Evolutionary conservation across 306 rosid genomes (phyloP), one percentile per base, ranked within the genome.

Genomic region (Quercus wislizeni): DNA sequence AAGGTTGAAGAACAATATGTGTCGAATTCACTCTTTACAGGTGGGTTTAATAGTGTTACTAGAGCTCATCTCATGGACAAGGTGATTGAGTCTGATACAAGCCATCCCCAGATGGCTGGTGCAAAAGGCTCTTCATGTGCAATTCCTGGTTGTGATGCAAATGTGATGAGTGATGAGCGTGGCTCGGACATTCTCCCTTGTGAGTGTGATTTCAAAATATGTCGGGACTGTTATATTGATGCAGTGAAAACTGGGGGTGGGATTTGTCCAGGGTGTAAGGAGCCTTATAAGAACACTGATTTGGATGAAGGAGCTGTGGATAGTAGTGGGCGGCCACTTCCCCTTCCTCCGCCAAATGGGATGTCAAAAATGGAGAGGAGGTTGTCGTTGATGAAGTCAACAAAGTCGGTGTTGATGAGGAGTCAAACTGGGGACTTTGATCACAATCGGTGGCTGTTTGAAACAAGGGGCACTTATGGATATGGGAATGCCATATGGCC

Each of bases 401-500:
- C 97, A 1, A 94, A 94, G 82, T 94, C 98, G 0, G 92, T 77
- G 0, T 73, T 94, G 23, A 88, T 86, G 90, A 87, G 97, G 83
- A 94, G 97, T 80, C 98, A 94, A 83, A 94, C 98, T 74, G 80
- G 88, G 25, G 97, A 94, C 72, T 94, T 94, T 81, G 98, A 94
- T 84, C 98, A 92, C 87, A 92, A 91, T 54, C 79, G 97, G 57
- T 94, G 98, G 98, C 85, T 94, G 67, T 94, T 90, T 85, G 98
- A 94, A 83, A 94, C 98, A 46, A 91, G 83, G 86, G 98, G 97
- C 14, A 94, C 97, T 69, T 94, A 94, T 86, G 98, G 98, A 15
- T 94, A 94, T 90, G 98, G 97, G 49, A 94, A 92, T 83, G 98
- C 97, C 78, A 87, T 94, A 61, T 94, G 98, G 98, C 95, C 97